Evolutionary conservation across 78 protist species (phyloP).

Genomic region (Dictyostelium brefeldianum): DNA sequence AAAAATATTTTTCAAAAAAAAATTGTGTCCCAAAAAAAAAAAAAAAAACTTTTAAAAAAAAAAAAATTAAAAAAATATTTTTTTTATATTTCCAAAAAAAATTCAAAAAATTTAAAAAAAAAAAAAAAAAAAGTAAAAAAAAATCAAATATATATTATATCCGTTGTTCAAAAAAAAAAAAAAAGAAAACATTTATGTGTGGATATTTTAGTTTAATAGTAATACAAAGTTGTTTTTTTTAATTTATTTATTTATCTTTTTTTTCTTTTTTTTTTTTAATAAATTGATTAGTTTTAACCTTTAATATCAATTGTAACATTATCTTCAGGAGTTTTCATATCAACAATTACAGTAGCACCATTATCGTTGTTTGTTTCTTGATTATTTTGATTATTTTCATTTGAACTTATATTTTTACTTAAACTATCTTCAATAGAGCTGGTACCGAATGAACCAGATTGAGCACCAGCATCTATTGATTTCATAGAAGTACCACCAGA

Average conservation of each 20-base stretch:
- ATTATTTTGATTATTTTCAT: not conserved
- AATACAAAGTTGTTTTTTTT: too few species aligned
- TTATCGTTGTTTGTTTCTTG: not conserved
- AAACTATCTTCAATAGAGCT: not conserved
- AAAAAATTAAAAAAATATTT: too few species aligned
- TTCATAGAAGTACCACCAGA: not conserved
- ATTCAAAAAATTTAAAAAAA: not conserved
- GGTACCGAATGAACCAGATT: not conserved
- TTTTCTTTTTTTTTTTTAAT: not conserved
- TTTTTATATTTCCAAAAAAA: too few species aligned
- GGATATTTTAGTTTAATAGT: too few species aligned
- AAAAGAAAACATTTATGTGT: too few species aligned
- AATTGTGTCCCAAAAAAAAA: not conserved
- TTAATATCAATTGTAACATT: not conserved
- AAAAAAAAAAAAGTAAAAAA: not conserved
- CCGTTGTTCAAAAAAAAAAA: not conserved
- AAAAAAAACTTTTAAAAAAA: not conserved
- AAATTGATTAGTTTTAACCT: constrained; percentile 1
- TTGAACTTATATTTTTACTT: not conserved
- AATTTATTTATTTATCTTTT: not conserved
- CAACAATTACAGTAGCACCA: not conserved
- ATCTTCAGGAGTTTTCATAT: not conserved
- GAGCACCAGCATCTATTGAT: not conserved
- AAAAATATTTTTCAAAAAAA: too few species aligned
- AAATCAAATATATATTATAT: not conserved